Evolutionary conservation across 2,329 filamentous ascomycete genomes (phyloP).

Genomic region (Diaporthe citriasiana): DNA sequence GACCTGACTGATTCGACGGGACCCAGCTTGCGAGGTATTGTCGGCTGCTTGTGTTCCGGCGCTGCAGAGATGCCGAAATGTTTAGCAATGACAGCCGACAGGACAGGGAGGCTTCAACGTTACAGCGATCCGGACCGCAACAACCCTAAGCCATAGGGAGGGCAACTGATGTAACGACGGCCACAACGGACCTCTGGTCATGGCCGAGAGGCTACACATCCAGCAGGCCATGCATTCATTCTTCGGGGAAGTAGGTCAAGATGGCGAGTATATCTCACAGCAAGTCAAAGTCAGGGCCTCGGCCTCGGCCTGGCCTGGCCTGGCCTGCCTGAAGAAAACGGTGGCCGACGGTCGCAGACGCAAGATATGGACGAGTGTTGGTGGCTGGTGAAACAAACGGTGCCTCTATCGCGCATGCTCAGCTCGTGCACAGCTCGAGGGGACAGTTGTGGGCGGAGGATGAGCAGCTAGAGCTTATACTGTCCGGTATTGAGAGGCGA

Average conservation of each 20-base stretch:
- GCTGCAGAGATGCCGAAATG: background rate
- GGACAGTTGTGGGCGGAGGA: background rate
- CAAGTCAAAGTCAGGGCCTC: background rate
- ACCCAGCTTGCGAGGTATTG: background rate
- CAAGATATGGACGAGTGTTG: background rate
- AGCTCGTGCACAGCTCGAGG: slow-evolving; percentile 4
- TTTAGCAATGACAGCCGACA: background rate
- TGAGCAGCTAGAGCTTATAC: slow-evolving; percentile 24
- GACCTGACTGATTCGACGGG: background rate
- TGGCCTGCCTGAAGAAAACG: background rate
- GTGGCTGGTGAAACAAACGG: slow-evolving; percentile 25
- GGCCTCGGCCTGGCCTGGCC: no score
- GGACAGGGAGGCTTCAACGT: background rate
- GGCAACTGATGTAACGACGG: slow-evolving; percentile 28
- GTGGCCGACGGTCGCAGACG: slow-evolving; percentile 12
- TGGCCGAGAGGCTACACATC: background rate
- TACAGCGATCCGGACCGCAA: background rate
- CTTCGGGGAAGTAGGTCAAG: background rate
- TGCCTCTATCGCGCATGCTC: slow-evolving; percentile 20
- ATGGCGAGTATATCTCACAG: background rate
- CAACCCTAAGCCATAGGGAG: background rate
- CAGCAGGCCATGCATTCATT: slow-evolving; percentile 16
- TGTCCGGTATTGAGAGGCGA: background rate
- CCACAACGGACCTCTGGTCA: background rate
- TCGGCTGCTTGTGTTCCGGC: background rate